Conservation (phyloP, 2,329 filamentous ascomycete species). For the Fonsecaea pugnacius region DNA sequence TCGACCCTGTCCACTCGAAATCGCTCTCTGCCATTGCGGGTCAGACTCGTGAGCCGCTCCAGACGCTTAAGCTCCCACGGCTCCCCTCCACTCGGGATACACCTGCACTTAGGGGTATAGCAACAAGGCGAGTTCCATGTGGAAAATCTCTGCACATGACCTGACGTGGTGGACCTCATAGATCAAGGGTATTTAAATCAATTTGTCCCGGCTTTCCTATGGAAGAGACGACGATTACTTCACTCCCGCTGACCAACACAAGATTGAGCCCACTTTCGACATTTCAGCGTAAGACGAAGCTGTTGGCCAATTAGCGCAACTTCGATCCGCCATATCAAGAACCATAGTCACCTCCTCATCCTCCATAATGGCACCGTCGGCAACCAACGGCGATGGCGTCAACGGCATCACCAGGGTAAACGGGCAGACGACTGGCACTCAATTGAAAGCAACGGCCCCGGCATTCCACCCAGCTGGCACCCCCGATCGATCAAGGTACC, state of each 20-base stretch:
- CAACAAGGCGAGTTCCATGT: conserved; percentile 16
- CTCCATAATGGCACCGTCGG: conserved; percentile 30
- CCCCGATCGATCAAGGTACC: conserved; percentile 58
- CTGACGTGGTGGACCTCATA: conserved; percentile 17
- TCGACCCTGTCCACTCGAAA: conserved; percentile 13
- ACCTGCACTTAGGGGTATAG: conserved; percentile 37
- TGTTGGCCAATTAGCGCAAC: conserved; percentile 27
- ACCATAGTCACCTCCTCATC: background rate
- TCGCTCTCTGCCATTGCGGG: conserved; percentile 8
- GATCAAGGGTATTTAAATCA: conserved; percentile 25
- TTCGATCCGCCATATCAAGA: conserved; percentile 17
- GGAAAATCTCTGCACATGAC: conserved; percentile 37
- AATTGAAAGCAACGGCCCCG: conserved; percentile 48
- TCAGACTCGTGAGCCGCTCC: background rate
- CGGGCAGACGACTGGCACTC: conserved; percentile 28
- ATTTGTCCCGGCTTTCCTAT: conserved; percentile 1
- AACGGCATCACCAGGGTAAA: conserved; percentile 27
- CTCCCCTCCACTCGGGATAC: conserved; percentile 38
- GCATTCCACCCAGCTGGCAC: conserved; percentile 46
- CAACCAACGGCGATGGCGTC: conserved; percentile 24
- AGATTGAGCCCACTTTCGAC: background rate
- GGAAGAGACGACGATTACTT: conserved; percentile 8
- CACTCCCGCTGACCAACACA: conserved; percentile 3
- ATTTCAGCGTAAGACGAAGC: conserved; percentile 8
- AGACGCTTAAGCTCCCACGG: conserved; percentile 35